These are phyloP conservation scores for Curvularia sp. DNA, from an alignment of 2,329 filamentous ascomycete genomes.

Conservation along the genomic window DNA sequence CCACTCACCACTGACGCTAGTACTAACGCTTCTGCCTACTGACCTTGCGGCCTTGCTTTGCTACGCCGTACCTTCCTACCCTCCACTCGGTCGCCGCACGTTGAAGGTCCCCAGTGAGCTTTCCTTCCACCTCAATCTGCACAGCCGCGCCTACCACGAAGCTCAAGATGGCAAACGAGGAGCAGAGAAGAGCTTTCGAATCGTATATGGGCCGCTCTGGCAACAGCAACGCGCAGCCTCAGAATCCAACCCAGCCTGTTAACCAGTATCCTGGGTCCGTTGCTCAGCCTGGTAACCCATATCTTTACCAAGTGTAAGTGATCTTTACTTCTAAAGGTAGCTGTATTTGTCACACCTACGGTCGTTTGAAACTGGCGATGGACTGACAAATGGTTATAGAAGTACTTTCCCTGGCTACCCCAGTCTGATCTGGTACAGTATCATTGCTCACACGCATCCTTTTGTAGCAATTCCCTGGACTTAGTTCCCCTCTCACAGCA, in stretches of 20 bases:
- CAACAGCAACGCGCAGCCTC: conserved; percentile 8
- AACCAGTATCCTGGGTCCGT: conserved; percentile 28
- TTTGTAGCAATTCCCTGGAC: conserved; percentile 30
- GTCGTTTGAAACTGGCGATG: neutral
- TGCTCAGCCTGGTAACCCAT: conserved; percentile 27
- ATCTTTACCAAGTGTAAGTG: conserved; percentile 41
- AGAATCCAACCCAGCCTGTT: conserved; percentile 24
- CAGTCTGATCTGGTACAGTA: neutral
- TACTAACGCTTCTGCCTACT: neutral
- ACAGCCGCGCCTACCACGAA: conserved; percentile 24
- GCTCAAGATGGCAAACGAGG: conserved; percentile 37
- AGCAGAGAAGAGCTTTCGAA: conserved; percentile 40
- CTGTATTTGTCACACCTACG: neutral
- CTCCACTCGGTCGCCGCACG: conserved; percentile 8
- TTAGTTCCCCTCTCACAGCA: conserved; percentile 33
- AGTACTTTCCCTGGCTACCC: conserved; percentile 1
- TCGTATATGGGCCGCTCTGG: conserved; percentile 38
- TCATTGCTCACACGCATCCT: conserved; percentile 14
- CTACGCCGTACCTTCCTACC: conserved; percentile 2
- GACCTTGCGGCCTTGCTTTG: neutral
- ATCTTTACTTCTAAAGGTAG: too few relatives aligned
- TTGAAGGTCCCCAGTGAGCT: conserved; percentile 14
- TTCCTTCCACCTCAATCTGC: conserved; percentile 16
- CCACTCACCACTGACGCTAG: conserved; percentile 9
- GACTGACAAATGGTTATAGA: conserved; percentile 21